Percentiles rank a stretch among this genome's conserved stretches.
These are phyloP conservation scores for Hibiscus tridactylites DNA, from an alignment of 345 rosid species.

Conservation along the genomic window DNA sequence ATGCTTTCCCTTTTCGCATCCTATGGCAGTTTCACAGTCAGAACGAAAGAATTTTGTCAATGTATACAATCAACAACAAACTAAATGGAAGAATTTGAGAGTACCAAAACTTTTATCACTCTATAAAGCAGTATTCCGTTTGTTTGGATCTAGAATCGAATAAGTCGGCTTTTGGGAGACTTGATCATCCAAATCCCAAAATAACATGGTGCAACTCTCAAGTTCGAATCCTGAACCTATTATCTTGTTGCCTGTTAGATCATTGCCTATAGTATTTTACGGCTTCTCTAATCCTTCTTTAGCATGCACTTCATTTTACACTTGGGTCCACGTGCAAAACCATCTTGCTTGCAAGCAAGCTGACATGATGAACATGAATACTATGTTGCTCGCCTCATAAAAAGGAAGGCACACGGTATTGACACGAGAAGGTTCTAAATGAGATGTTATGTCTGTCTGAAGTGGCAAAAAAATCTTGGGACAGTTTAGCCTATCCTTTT, in stretches of 20 bases:
- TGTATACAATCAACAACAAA: background rate
- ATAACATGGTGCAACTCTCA: too few species aligned
- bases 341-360: background rate
- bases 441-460: background rate
- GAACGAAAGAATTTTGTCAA: conserved; percentile 2
- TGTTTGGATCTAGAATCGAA: background rate
- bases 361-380: background rate
- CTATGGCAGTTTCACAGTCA: conserved; percentile 32
- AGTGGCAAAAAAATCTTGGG: background rate
- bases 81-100: background rate
- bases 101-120: background rate
- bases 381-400: background rate
- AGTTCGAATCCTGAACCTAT: background rate
- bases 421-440: background rate
- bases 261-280: background rate
- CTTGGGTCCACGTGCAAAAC: background rate
- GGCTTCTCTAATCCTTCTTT: background rate
- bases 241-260: background rate
- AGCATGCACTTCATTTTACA: background rate
- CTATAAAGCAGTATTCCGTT: background rate
- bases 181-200: too few species aligned
- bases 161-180: too few species aligned
- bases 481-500: background rate
- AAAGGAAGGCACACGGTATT: background rate
- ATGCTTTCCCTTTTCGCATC: conserved; percentile 80